phyloP scores from a whole-genome alignment of 495 filamentous ascomycete species.

The Durotheca rogersii region DNA sequence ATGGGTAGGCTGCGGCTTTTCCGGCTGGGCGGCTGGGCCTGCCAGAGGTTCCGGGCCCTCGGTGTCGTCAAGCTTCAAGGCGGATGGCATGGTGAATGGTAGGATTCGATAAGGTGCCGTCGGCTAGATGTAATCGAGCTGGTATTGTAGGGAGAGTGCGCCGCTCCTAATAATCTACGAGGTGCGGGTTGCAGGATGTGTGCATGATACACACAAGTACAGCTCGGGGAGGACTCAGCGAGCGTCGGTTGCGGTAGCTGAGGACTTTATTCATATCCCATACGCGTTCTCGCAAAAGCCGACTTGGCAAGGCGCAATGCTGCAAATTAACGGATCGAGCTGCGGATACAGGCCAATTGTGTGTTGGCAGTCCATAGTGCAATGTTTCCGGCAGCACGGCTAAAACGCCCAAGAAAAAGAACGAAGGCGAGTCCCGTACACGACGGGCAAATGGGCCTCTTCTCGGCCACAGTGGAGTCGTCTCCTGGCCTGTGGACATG shows the following conservation, averaged over 20 bases:
- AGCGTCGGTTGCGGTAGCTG: conserved; percentile 10
- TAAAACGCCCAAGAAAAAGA: conserved; percentile 11
- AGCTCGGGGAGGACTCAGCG: conserved; percentile 1
- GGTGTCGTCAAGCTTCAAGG: conserved; percentile 18
- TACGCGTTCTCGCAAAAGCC: conserved; percentile 13
- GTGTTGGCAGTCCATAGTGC: conserved; percentile 16
- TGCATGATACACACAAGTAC: conserved; percentile 26
- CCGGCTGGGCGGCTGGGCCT: conserved; percentile 6
- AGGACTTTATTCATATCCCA: conserved; percentile 16
- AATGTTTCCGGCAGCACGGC: conserved; percentile 25
- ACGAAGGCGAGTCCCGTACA: conserved; percentile 8
- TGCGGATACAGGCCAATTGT: conserved; percentile 23
- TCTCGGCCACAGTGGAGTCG: too few species aligned
- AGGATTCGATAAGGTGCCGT: conserved; percentile 5
- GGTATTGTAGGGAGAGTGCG: conserved; percentile 11
- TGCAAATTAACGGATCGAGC: conserved; percentile 23
- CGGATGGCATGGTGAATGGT: conserved; percentile 26
- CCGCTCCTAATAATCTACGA: too few species aligned
- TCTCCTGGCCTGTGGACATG: background rate
- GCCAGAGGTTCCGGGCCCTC: conserved; percentile 11
- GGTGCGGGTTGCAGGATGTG: background rate
- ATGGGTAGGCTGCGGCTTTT: conserved; percentile 2
- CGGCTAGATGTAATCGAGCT: conserved; percentile 13
- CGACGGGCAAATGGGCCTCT: background rate
- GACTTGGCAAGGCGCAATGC: conserved; percentile 24